Evolutionary conservation across 768 basidiomycete species (phyloP), one percentile per base, ranked within the genome.

Genomic region (Pulveroboletus ravenelii): DNA sequence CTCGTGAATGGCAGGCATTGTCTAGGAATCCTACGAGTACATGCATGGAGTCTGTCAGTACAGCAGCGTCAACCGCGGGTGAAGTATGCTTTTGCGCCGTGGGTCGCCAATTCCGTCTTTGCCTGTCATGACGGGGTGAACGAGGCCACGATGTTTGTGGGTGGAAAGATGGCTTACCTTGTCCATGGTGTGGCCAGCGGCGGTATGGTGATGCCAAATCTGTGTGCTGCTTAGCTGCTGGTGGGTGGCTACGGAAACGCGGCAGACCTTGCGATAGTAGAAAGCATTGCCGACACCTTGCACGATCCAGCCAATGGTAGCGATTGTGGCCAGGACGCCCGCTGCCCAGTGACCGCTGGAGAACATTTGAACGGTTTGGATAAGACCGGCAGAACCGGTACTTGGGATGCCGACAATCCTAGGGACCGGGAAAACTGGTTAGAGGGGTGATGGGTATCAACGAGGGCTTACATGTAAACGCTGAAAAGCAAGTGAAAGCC

Each of bases 351-450:
- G 78, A 41, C 82, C 81, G 40, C 76, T 71, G 3, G 78, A 75
- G 65, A 84, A 95, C 76, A 87, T 81, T 52, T 83, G 77, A 57
- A 98, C 89, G 41, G 87, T 94, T 69, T 93, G 90, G 62, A 98
- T 93, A 45, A 99, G 77, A 14, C 96, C 95, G 25, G 93, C 94
- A 41, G 93, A 91, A 32, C 96, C 96, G 40, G 95, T 95, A 54
- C 89, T 90, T 50, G 93, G 93, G 61, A 96, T 87, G 57, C 95
- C 95, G 65, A 98, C 84, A 67, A 93, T 85, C 89, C 89, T 94
- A 45, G 43, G 48, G 41, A 63, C 53, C 52, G 53, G 64, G 62
- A 59, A 57, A 56, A 41, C 54, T 58, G 52, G 64, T 56, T 51
- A 59, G 13, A 58, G 40, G 42, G 37, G 49, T 48, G 49, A 41